Conservation (phyloP, 257 asterid genomes). For the Jasminum sambac region DNA sequence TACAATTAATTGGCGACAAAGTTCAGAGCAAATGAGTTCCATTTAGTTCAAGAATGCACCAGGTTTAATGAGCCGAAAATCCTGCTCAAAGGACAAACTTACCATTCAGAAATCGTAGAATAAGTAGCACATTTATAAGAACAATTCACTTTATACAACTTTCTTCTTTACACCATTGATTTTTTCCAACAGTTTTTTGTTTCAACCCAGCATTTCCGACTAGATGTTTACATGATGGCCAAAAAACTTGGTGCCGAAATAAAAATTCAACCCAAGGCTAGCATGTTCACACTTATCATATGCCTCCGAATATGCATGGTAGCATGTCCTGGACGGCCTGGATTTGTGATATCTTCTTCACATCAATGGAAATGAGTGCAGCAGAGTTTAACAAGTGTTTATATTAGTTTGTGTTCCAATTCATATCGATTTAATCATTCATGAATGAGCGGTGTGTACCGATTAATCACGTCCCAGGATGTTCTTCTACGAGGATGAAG, state of each 20-base stretch:
- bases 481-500: conserved; percentile 44
- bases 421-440: not conserved
- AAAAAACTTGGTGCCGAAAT: not conserved
- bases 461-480: not conserved
- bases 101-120: not conserved
- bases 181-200: not conserved
- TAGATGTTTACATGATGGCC: not conserved
- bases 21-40: not conserved
- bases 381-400: not conserved
- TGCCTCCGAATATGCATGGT: not conserved
- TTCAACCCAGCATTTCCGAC: not conserved
- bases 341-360: not conserved
- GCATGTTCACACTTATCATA: not conserved
- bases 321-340: not conserved
- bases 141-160: not conserved
- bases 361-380: not conserved
- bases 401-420: not conserved
- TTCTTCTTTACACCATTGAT: not conserved
- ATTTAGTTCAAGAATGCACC: conserved; percentile 16
- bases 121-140: not conserved
- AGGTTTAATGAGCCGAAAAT: not conserved
- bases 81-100: not conserved
- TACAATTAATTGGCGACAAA: not conserved
- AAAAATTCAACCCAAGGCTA: not conserved
- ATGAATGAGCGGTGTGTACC: not conserved